Evolutionary conservation across 495 filamentous ascomycete genomes (phyloP).

Genomic region (Podospora didyma): DNA sequence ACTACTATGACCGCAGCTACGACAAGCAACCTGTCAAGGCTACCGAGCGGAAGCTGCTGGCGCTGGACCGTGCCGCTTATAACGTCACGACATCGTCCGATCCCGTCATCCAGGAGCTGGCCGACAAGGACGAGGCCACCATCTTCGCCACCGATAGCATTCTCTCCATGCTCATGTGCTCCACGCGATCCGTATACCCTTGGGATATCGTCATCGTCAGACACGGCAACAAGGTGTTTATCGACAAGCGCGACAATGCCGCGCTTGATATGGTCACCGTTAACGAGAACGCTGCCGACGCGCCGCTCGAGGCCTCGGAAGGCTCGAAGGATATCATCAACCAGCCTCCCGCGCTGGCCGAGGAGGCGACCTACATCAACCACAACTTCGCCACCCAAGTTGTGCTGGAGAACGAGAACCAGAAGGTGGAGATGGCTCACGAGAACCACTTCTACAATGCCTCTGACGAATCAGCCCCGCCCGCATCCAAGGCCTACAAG

Average conservation of each 20-base stretch:
- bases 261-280: conserved; percentile 96
- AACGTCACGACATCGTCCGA: conserved; percentile 95
- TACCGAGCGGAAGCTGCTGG: conserved; percentile 76
- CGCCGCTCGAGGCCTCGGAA: conserved; percentile 84
- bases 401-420: conserved; percentile 70
- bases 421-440: conserved; percentile 76
- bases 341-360: conserved; percentile 80
- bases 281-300: conserved; percentile 98
- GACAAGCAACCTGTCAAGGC: conserved; percentile 89
- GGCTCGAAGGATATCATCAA: conserved; percentile 94
- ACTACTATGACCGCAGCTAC: conserved; percentile 94
- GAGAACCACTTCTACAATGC: conserved; percentile 98
- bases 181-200: conserved; percentile 89
- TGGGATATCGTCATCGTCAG: conserved; percentile 94
- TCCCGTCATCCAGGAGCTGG: conserved; percentile 93
- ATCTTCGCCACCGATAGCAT: conserved; percentile 97
- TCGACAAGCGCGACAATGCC: conserved; percentile 94
- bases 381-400: conserved; percentile 97
- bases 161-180: conserved; percentile 98
- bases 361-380: conserved; percentile 99
- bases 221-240: conserved; percentile 92
- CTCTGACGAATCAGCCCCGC: conserved; percentile 83
- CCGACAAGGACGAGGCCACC: conserved; percentile 93
- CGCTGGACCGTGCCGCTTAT: conserved; percentile 90
- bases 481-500: conserved; percentile 95